Conservation (phyloP, 768 basidiomycete species). For the Clitopilus hobsonii region DNA sequence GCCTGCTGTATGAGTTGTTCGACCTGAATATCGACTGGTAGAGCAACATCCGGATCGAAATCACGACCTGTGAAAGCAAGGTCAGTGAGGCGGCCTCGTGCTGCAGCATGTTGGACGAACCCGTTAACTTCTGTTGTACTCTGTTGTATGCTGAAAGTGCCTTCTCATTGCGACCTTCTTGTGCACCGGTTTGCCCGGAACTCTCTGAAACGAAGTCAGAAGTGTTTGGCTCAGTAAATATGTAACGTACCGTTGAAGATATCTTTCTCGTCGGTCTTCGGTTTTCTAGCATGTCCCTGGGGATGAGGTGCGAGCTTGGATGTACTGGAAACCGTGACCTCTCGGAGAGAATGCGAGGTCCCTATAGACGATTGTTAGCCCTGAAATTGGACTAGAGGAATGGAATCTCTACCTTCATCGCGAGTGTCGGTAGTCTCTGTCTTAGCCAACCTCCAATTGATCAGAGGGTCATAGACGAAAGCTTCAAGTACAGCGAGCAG, state of each 20-base stretch:
- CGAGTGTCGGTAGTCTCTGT: constrained; percentile 68
- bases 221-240: not conserved
- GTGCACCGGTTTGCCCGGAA: constrained; percentile 51
- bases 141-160: constrained; percentile 88
- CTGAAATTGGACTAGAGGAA: not conserved
- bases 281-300: constrained; percentile 71
- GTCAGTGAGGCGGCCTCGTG: no score
- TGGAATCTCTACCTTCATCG: constrained; percentile 41
- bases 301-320: constrained; percentile 58
- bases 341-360: constrained; percentile 14
- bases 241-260: constrained; percentile 74
- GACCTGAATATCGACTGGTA: constrained; percentile 76
- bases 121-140: constrained; percentile 90
- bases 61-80: constrained; percentile 58
- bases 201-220: constrained; percentile 21
- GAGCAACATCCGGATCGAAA: constrained; percentile 74
- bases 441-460: constrained; percentile 91
- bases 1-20: constrained; percentile 89
- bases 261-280: constrained; percentile 86
- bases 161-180: constrained; percentile 84
- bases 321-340: constrained; percentile 41
- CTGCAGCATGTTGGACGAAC: constrained; percentile 28
- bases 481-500: constrained; percentile 96
- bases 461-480: constrained; percentile 96
- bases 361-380: not conserved